Evolutionary conservation across 176 grass and related monocot species (phyloP).

Genomic region (Oryza rufipogon): DNA sequence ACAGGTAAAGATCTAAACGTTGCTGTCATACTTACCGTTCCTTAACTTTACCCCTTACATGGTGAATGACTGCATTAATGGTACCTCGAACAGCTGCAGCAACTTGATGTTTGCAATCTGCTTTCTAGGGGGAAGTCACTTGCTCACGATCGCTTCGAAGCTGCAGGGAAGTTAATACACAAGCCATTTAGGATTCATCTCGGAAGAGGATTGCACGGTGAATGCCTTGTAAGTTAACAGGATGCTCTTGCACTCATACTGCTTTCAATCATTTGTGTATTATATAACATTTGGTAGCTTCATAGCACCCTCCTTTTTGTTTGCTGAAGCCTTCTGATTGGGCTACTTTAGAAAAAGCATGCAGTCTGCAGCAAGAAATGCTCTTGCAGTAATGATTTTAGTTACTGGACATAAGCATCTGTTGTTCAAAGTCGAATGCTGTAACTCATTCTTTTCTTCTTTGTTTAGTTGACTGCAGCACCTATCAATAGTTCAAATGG

Average conservation of each 20-base stretch:
- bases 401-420: slow-evolving; percentile 9
- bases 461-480: not conserved
- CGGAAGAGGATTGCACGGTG: slow-evolving; percentile 77
- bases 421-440: not conserved
- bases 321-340: slow-evolving; percentile 11
- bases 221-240: slow-evolving; percentile 66
- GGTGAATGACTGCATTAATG: slow-evolving; percentile 25
- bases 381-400: slow-evolving; percentile 27
- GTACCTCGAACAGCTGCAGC: slow-evolving; percentile 61
- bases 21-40: not conserved
- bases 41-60: slow-evolving; percentile 6
- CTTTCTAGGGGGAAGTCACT: slow-evolving; percentile 57
- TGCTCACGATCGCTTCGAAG: slow-evolving; percentile 43
- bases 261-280: not conserved
- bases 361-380: not conserved
- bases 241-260: slow-evolving; percentile 23
- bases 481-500: no score
- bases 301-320: slow-evolving; percentile 7
- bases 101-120: slow-evolving; percentile 65
- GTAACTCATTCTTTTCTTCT: not conserved
- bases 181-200: slow-evolving; percentile 75
- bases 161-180: slow-evolving; percentile 58
- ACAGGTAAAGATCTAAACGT: slow-evolving; percentile 56
- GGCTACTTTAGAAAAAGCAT: slow-evolving; percentile 27
- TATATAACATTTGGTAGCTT: slow-evolving; percentile 23